Base-by-base conservation (phyloP, 2,329 filamentous ascomycete genomes). In the Cladosporium sp. region DNA sequence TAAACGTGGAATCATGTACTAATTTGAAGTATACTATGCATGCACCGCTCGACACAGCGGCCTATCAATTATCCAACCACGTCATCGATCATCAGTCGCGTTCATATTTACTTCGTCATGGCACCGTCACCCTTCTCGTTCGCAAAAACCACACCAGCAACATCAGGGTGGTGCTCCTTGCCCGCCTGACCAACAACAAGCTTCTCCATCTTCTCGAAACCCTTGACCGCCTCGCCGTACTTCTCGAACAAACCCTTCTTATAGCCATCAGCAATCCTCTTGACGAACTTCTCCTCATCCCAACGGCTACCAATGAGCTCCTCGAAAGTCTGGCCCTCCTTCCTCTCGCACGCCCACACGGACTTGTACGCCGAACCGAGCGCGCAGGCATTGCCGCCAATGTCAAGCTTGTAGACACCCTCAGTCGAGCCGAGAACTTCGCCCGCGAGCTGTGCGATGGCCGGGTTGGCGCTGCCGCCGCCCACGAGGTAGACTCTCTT, bases 341-440 rank as follows among this genome's bases (percentile, higher is more conserved):
- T 68, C 42, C 88, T 75, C 74, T 93, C 89, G 50, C 89, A 76
- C 1, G 87, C 90, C 93, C 93, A 99, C 0, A 95, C 84, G 12
- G 93, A 92, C 73, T 97, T 97, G 72, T 97, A 96, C 20, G 92
- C 92, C 6, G 89, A 89, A 11, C 93, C 93, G 12, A 97, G 73
- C 9, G 92, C 93, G 71, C 93, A 99, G 2, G 93, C 92, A 71
- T 95, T 96, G 20, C 91, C 90, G 20, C 93, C 92, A 4, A 97
- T 89, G 65, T 97, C 91, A 11, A 99, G 82, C 70, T 86, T 88
- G 73, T 89, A 99, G 20, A 97, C 88, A 19, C 93, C 93, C 56
- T 97, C 93, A 2, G 79, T 80, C 29, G 89, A 89, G 47, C 93
- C 93, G 2, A 99, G 80, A 2, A 97, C 89, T 62, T 96, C 85